Base-by-base conservation (phyloP, 495 filamentous ascomycete genomes). In the Penicillium silybi region DNA sequence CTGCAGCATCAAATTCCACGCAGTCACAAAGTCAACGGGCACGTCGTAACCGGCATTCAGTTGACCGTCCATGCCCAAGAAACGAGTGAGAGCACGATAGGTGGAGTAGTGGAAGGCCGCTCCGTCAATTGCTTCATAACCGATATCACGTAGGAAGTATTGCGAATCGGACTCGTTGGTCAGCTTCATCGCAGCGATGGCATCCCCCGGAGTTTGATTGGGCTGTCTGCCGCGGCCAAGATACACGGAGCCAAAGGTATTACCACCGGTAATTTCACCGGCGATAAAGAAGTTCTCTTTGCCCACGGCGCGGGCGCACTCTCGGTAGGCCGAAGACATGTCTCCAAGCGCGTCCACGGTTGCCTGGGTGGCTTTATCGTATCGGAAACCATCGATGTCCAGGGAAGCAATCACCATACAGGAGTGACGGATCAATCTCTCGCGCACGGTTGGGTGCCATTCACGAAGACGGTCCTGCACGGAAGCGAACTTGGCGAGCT, bases 401-500 rank as follows among this genome's bases (percentile, higher is more conserved):
- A 87, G 64, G 50, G 74, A 77, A 7, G 65, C 61, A 39, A 88
- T 83, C 1, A 80, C 64, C 65, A 86, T 80, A 61, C 85, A 88
- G 6, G 84, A 85, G 46, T 88, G 86, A 27, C 70, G 78, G 49
- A 80, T 75, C 37, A 89, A 60, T 44, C 80, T 80, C 20, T 77
- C 69, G 9, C 73, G 65, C 1, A 88, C 85, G 15, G 68, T 65
- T 1, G 83, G 80, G 8, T 75, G 52, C 86, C 86, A 89, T 58
- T 87, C 85, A 44, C 86, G 81, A 3, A 89, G 75, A 56, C 86
- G 84, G 65, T 89, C 85, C 61, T 89, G 86, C 15, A 88, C 86
- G 40, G 79, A 86, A 29, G 84, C 83, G 62, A 89, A 89, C 59
- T 88, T 89, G 39, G 85, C 78, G 44, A 89, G 68, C 64, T 88